Evolutionary conservation across 2,329 filamentous ascomycete genomes (phyloP), one percentile per base, ranked within the genome.

Genomic region (Aspergillus calidoustus): DNA sequence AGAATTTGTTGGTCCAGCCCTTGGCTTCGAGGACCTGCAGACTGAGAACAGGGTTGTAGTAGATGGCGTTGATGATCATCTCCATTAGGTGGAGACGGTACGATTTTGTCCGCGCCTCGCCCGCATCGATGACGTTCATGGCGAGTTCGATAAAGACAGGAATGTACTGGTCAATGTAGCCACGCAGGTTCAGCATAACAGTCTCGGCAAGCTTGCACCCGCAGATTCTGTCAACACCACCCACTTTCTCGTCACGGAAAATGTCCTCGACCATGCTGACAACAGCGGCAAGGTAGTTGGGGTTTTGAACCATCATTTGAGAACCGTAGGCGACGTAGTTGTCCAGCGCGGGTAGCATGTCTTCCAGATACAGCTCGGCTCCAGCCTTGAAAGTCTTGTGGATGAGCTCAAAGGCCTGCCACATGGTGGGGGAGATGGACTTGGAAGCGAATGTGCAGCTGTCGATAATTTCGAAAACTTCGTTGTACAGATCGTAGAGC

Each of bases 371-470:
- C 50, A 98, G 87, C 81, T 99, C 94, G 41, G 94, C 95, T 46
- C 95, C 95, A 61, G 92, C 91, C 81, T 98, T 98, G 84, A 99
- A 99, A 1, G 94, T 97, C 67, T 91, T 88, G 80, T 98, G 94
- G 66, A 99, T 96, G 49, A 98, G 86, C 80, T 97, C 93, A 76
- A 99, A 99, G 2, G 95, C 94, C 78, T 94, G 89, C 95, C 95
- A 99, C 95, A 99, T 99, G 47, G 92, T 96, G 9, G 90, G 88
- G 1, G 95, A 97, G 69, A 99, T 98, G 61, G 87, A 87, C 83
- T 98, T 99, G 64, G 95, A 94, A 11, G 95, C 92, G 76, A 98
- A 99, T 7, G 95, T 99, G 83, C 95, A 99, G 83, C 93, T 97
- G 77, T 99, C 95, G 70, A 99, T 96, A 71, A 99, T 99, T 80